Conservation (phyloP, 139 green algal genomes). For the Chlamydomonas sp. region DNA sequence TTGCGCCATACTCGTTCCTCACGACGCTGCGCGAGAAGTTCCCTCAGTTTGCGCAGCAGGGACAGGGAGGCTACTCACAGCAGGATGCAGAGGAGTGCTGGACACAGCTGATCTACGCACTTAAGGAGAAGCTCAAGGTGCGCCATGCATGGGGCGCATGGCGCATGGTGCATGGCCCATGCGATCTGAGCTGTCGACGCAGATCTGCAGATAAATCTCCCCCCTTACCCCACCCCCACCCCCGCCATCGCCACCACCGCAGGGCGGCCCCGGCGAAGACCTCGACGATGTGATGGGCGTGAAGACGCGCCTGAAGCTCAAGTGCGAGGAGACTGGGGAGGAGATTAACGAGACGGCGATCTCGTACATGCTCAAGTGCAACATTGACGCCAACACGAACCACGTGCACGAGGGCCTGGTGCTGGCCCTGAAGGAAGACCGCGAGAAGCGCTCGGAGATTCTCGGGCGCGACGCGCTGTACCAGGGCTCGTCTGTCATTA, state of each 20-base stretch:
- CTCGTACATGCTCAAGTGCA: conserved; percentile 85
- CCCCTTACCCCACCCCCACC: too few relatives aligned
- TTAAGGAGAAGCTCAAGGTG: conserved; percentile 69
- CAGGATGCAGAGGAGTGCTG: conserved; percentile 99
- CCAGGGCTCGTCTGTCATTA: conserved; percentile 45
- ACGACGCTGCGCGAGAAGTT: conserved; percentile 69
- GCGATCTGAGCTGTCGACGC: neutral
- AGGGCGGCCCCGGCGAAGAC: too few relatives aligned
- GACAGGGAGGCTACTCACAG: conserved; percentile 73
- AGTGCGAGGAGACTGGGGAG: conserved; percentile 76
- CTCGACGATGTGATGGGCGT: conserved; percentile 85
- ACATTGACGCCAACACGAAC: conserved; percentile 88
- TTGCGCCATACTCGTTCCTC: conserved; percentile 78
- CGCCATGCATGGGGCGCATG: too few relatives aligned
- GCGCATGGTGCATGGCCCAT: too few relatives aligned
- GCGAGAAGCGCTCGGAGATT: conserved; percentile 65
- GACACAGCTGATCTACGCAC: conserved; percentile 72
- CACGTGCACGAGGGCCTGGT: conserved; percentile 80
- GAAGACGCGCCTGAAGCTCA: conserved; percentile 57
- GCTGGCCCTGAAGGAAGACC: conserved; percentile 77
- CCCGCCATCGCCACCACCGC: too few relatives aligned
- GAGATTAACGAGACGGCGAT: conserved; percentile 47
- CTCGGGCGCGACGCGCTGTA: conserved; percentile 63
- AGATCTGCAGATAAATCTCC: neutral
- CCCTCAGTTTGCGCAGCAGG: conserved; percentile 88